Conservation (phyloP, 2,329 filamentous ascomycete species). For the Fusarium anguioides region DNA sequence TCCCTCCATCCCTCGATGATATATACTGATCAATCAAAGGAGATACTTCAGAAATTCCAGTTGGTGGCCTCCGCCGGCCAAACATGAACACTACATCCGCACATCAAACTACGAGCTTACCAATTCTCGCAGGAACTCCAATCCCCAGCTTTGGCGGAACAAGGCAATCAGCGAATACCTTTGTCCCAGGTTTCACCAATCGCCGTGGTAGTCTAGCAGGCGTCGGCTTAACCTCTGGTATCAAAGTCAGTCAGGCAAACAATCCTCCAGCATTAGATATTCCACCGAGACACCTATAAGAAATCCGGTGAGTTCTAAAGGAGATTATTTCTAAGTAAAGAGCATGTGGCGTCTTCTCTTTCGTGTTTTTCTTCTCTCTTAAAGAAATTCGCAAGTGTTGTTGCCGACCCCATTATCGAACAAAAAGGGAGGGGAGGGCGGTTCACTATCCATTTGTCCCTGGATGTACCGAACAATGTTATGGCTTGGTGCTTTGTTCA, state of each 20-base stretch:
- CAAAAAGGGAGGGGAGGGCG: not conserved
- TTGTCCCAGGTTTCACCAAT: conserved; percentile 33
- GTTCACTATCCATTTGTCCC: not conserved
- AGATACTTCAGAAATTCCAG: conserved; percentile 8
- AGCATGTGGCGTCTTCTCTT: not conserved
- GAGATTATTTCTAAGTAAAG: not conserved
- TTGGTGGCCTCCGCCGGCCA: conserved; percentile 19
- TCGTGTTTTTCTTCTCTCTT: not conserved
- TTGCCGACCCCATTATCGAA: not conserved
- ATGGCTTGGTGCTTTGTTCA: conserved; percentile 11
- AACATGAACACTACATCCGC: conserved; percentile 15
- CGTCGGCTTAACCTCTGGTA: conserved; percentile 48
- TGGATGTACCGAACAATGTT: not conserved
- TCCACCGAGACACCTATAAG: conserved; percentile 22
- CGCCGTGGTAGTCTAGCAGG: conserved; percentile 38
- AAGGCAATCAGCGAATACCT: conserved; percentile 14
- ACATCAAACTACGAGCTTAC: conserved; percentile 6
- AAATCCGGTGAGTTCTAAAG: no score
- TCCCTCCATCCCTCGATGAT: not conserved
- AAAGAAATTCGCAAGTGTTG: not conserved
- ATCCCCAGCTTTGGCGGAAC: conserved; percentile 6
- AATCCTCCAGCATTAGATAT: conserved; percentile 32
- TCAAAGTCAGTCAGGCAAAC: conserved; percentile 46
- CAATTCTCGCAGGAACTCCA: conserved; percentile 17
- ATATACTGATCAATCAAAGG: conserved; percentile 27